Percentiles rank a stretch among this genome's conserved stretches.
phyloP scores from a whole-genome alignment of 2,329 filamentous ascomycete species.

The Xylariaceae sp. region DNA sequence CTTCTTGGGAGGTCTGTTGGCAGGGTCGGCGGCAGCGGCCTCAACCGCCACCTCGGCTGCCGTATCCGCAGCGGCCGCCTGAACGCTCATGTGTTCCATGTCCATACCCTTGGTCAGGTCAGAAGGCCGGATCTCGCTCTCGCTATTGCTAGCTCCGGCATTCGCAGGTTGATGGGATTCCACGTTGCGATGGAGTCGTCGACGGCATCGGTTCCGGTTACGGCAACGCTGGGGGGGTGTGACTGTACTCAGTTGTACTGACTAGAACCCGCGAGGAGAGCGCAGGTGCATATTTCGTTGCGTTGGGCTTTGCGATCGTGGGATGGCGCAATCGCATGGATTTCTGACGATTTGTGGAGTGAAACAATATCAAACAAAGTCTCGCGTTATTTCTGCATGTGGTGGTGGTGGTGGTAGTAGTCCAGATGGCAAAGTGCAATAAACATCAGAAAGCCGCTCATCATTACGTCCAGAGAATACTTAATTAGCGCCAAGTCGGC shows the following conservation, averaged over 20 bases:
- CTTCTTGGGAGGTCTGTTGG: slow-evolving; percentile 30
- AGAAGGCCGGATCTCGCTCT: slow-evolving; percentile 9
- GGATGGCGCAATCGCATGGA: slow-evolving; percentile 13
- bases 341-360: not conserved
- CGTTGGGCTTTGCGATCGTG: not conserved
- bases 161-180: slow-evolving; percentile 14
- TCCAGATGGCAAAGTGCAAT: not conserved
- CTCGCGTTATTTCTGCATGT: not conserved
- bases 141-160: slow-evolving; percentile 15
- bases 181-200: slow-evolving; percentile 13
- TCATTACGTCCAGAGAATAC: too few species aligned
- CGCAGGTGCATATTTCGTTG: not conserved
- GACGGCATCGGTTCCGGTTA: slow-evolving; percentile 16
- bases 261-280: not conserved
- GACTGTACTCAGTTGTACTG: not conserved
- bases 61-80: slow-evolving; percentile 31
- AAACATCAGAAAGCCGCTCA: too few species aligned
- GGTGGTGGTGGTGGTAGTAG: not conserved
- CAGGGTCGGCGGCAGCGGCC: slow-evolving; percentile 29
- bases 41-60: slow-evolving; percentile 32
- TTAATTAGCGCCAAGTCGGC: too few species aligned
- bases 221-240: not conserved
- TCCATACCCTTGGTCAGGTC: slow-evolving; percentile 27
- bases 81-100: slow-evolving; percentile 33
- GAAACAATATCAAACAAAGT: too few species aligned